These are phyloP conservation scores for Phlebiopsis gigantea DNA, from an alignment of 768 basidiomycete genomes.

Conservation along the genomic window DNA sequence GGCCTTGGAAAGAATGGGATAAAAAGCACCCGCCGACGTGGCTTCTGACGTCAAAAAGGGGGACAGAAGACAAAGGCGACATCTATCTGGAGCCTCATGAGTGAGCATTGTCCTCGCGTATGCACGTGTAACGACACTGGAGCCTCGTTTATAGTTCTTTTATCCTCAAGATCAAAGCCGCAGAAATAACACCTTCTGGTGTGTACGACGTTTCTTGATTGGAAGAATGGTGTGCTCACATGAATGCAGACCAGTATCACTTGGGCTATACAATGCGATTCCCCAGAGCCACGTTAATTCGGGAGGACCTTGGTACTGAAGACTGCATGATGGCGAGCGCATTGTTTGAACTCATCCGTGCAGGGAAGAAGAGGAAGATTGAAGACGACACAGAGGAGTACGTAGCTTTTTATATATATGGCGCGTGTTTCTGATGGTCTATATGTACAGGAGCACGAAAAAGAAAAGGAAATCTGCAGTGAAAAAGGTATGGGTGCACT, in stretches of 20 bases:
- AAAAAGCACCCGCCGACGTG: conserved; percentile 69
- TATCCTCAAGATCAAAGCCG: conserved; percentile 88
- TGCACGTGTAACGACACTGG: background rate
- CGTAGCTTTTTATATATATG: background rate
- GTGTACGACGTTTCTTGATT: background rate
- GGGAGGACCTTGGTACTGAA: conserved; percentile 67
- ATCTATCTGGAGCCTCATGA: conserved; percentile 86
- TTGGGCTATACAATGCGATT: conserved; percentile 91
- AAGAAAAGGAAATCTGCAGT: conserved; percentile 55
- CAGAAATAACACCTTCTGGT: conserved; percentile 82
- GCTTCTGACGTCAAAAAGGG: conserved; percentile 51
- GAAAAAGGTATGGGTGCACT: conserved; percentile 39
- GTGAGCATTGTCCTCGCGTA: conserved; percentile 35
- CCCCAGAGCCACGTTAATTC: conserved; percentile 75
- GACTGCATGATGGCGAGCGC: conserved; percentile 72
- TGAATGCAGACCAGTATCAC: conserved; percentile 66
- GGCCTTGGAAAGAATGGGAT: conserved; percentile 82
- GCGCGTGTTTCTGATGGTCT: background rate
- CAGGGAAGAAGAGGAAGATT: conserved; percentile 72
- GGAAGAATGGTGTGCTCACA: background rate
- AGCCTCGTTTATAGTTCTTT: conserved; percentile 61
- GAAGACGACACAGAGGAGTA: conserved; percentile 38
- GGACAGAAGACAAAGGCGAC: conserved; percentile 81
- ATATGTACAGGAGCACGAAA: conserved; percentile 33
- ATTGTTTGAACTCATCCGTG: conserved; percentile 52